These are phyloP conservation scores for Fusarium sp. DNA, from an alignment of 2,329 filamentous ascomycete genomes.

Conservation along the genomic window DNA sequence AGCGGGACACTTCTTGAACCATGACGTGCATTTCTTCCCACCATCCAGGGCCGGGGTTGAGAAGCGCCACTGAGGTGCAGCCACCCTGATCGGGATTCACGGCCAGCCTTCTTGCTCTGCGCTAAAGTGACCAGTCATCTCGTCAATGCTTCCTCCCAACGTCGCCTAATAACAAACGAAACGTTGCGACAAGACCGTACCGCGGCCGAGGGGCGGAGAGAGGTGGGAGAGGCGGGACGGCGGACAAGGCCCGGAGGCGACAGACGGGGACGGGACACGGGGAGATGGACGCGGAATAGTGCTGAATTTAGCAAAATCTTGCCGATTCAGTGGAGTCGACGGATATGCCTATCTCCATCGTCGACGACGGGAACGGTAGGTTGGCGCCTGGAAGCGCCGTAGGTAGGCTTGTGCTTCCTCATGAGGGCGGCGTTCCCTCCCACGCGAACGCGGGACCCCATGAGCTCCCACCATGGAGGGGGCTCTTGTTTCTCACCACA, in stretches of 20 bases:
- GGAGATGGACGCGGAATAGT: conserved; percentile 32
- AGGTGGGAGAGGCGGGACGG: conserved; percentile 6
- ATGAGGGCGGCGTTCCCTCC: conserved; percentile 4
- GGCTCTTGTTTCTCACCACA: conserved; percentile 35
- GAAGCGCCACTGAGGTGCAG: conserved; percentile 36
- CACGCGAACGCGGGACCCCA: background rate
- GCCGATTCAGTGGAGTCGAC: conserved; percentile 21
- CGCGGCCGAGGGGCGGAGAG: background rate
- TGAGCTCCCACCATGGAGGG: conserved; percentile 13
- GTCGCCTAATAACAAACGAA: conserved; percentile 9
- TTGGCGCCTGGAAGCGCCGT: conserved; percentile 16
- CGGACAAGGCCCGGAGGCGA: conserved; percentile 15
- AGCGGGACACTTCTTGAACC: conserved; percentile 44
- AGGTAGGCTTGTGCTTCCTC: conserved; percentile 19
- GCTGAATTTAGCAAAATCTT: conserved; percentile 17
- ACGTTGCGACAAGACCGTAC: background rate
- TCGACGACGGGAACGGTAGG: background rate
- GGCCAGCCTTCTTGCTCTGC: conserved; percentile 23
- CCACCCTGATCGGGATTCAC: conserved; percentile 39
- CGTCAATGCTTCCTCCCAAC: conserved; percentile 19
- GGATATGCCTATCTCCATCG: conserved; percentile 2
- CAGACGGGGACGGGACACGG: conserved; percentile 31
- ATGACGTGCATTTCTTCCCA: conserved; percentile 45
- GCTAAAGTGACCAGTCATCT: conserved; percentile 42
- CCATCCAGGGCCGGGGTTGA: conserved; percentile 27